Percentiles rank a stretch among this genome's conserved stretches.
Conservation (phyloP, 2,329 filamentous ascomycete genomes). For the Talaromyces sp. region DNA sequence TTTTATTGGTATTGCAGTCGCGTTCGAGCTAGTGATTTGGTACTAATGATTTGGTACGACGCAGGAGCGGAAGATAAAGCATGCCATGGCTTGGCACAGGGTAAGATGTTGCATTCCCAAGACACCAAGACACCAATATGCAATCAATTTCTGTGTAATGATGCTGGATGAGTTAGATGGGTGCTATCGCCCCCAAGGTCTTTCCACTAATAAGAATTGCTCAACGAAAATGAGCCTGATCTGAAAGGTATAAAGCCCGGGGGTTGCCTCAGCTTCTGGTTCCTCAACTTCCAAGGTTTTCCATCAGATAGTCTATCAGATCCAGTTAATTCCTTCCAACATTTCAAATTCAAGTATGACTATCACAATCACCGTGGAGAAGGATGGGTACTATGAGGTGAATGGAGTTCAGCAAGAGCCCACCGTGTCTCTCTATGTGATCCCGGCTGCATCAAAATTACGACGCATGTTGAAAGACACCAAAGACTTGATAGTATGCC, state of each 20-base stretch:
- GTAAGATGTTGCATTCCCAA: conserved; percentile 26
- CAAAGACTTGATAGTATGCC: conserved; percentile 55
- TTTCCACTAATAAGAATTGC: neutral
- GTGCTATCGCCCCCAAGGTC: neutral
- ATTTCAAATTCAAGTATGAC: conserved; percentile 25
- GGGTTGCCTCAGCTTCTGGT: neutral
- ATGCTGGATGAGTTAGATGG: neutral
- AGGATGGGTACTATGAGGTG: conserved; percentile 36
- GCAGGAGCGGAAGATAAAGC: conserved; percentile 11
- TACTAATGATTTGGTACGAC: conserved; percentile 20
- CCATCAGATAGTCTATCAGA: neutral
- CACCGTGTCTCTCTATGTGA: conserved; percentile 30
- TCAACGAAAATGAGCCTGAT: too few species aligned
- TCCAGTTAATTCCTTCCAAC: neutral
- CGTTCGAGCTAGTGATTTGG: too few species aligned
- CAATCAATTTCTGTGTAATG: conserved; percentile 6
- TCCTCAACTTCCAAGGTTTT: neutral
- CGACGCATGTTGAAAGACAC: conserved; percentile 32
- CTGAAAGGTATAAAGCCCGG: conserved; percentile 10
- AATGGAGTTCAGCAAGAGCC: conserved; percentile 33
- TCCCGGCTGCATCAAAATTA: conserved; percentile 33
- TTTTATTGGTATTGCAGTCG: too few species aligned
- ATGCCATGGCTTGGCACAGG: conserved; percentile 20
- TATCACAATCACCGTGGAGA: conserved; percentile 37
- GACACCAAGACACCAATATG: conserved; percentile 12